Evolutionary conservation across 768 basidiomycete genomes (phyloP).

Genomic region (Xerocomellus dryophilus): DNA sequence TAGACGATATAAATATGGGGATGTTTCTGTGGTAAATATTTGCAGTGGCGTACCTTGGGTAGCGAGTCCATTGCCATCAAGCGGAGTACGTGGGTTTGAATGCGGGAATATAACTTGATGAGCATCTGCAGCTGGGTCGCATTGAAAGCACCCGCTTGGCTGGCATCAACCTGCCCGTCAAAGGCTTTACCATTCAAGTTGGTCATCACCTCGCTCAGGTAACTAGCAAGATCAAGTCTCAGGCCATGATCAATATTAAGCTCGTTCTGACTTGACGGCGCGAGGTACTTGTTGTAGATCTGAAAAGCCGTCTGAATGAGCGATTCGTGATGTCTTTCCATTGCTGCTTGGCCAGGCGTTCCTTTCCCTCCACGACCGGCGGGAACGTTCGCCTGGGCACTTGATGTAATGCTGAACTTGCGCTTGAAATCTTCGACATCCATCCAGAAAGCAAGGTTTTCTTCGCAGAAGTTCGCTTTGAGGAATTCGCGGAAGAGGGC

Average conservation of each 20-base stretch:
- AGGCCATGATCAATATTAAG: slow-evolving; percentile 98
- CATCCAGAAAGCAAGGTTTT: slow-evolving; percentile 96
- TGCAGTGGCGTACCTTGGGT: slow-evolving; percentile 66
- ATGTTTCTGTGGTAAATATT: slow-evolving; percentile 7
- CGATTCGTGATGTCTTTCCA: slow-evolving; percentile 96
- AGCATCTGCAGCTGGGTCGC: slow-evolving; percentile 94
- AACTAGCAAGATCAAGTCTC: slow-evolving; percentile 90
- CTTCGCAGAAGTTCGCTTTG: slow-evolving; percentile 93
- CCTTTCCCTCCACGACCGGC: slow-evolving; percentile 39
- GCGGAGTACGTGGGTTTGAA: slow-evolving; percentile 95
- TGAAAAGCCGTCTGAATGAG: slow-evolving; percentile 92
- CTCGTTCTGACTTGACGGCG: slow-evolving; percentile 92
- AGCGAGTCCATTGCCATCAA: slow-evolving; percentile 98
- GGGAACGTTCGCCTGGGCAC: slow-evolving; percentile 64
- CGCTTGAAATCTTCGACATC: slow-evolving; percentile 97
- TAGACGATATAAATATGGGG: slow-evolving; percentile 27
- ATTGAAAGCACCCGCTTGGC: slow-evolving; percentile 79
- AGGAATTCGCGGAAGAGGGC: slow-evolving; percentile 93
- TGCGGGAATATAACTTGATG: slow-evolving; percentile 91
- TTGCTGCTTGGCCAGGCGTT: slow-evolving; percentile 79
- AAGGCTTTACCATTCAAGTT: slow-evolving; percentile 72
- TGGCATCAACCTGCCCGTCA: slow-evolving; percentile 77
- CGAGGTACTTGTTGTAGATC: slow-evolving; percentile 93
- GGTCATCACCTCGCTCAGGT: slow-evolving; percentile 87
- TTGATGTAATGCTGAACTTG: slow-evolving; percentile 93